Conservation (phyloP, 495 filamentous ascomycete species). For the Xylaria longipes region DNA sequence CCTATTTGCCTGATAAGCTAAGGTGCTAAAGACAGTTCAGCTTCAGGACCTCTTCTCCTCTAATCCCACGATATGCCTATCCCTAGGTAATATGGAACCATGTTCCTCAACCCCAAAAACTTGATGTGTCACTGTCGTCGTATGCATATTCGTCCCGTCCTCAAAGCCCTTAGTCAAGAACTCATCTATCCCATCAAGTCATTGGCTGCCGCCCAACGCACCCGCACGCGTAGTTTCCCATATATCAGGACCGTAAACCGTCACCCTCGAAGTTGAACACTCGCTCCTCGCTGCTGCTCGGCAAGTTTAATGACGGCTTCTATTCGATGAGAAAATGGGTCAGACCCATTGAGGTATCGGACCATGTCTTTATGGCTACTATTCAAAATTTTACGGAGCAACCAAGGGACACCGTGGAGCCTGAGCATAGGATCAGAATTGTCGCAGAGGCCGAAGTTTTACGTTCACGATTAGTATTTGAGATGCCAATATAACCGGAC, state of each 20-base stretch:
- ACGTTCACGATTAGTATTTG: too few species aligned
- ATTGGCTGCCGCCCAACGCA: not conserved
- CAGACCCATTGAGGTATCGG: too few species aligned
- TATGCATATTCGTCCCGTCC: not conserved
- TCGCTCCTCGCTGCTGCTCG: too few species aligned
- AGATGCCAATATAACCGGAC: too few species aligned
- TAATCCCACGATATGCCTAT: not conserved
- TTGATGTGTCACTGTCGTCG: not conserved
- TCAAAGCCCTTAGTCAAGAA: not conserved
- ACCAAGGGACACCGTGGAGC: too few species aligned
- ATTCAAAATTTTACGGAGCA: too few species aligned
- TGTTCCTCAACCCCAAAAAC: not conserved
- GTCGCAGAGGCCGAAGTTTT: too few species aligned
- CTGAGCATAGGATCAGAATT: too few species aligned
- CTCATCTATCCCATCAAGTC: not conserved
- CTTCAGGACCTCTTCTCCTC: not conserved
- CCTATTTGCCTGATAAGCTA: not conserved
- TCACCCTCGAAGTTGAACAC: too few species aligned
- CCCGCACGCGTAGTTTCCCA: not conserved
- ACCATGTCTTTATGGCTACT: too few species aligned
- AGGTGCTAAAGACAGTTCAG: not conserved
- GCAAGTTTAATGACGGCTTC: too few species aligned
- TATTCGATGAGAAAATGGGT: too few species aligned
- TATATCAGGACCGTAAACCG: not conserved
- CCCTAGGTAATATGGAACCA: not conserved